These are phyloP conservation scores for Posidonia australis DNA, from an alignment of 106 monocot species.

Conservation along the genomic window DNA sequence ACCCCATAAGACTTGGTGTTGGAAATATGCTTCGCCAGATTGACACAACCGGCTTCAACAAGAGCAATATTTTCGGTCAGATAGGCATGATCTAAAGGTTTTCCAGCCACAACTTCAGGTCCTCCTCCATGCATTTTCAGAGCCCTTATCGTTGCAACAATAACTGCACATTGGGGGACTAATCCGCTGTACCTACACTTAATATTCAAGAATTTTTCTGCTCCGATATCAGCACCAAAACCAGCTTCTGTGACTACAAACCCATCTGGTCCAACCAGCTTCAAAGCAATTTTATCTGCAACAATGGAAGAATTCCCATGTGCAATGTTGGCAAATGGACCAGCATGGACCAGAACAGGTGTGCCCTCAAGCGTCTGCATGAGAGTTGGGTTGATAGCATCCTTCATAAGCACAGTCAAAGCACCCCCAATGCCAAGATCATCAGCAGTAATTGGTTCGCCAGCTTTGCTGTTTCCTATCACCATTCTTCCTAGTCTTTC, in stretches of 20 bases:
- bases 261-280: slow-evolving; percentile 80
- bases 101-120: slow-evolving; percentile 91
- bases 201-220: slow-evolving; percentile 98
- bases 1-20: slow-evolving; percentile 86
- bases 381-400: slow-evolving; percentile 92
- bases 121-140: slow-evolving; percentile 99
- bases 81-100: slow-evolving; percentile 83
- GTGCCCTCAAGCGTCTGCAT: slow-evolving; percentile 99
- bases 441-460: slow-evolving; percentile 86
- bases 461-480: slow-evolving; percentile 74
- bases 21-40: slow-evolving; percentile 65
- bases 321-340: slow-evolving; percentile 96
- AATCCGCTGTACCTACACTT: slow-evolving; percentile 86
- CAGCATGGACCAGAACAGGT: slow-evolving; percentile 98
- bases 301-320: slow-evolving; percentile 98
- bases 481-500: slow-evolving; percentile 91
- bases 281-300: slow-evolving; percentile 93
- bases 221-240: slow-evolving; percentile 96
- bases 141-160: slow-evolving; percentile 90
- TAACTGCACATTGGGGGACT: slow-evolving; percentile 71
- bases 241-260: slow-evolving; percentile 97
- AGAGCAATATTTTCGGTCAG: slow-evolving; percentile 63
- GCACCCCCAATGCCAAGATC: slow-evolving; percentile 96
- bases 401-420: slow-evolving; percentile 93
- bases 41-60: slow-evolving; percentile 90